phyloP scores from a whole-genome alignment of 1,284 basidiomycete genomes.

The Violaceomyces palustris region DNA sequence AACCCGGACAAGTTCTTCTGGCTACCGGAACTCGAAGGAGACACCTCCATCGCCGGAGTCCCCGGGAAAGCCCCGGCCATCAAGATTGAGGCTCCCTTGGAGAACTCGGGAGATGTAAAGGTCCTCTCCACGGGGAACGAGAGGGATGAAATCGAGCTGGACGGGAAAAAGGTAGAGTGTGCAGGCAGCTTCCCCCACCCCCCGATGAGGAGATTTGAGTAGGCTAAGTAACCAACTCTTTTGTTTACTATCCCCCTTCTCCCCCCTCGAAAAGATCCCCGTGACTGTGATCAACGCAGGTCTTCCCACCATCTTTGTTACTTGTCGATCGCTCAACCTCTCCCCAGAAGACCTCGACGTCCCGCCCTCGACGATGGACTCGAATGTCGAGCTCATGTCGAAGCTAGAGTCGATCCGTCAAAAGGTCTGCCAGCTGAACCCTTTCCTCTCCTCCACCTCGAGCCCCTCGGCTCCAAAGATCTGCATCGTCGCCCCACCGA shows the following conservation, averaged over 20 bases:
- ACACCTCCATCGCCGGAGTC: conserved; percentile 44
- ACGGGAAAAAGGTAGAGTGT: conserved; percentile 2
- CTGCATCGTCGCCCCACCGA: conserved; percentile 30
- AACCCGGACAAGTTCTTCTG: conserved; percentile 1
- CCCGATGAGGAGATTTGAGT: no score
- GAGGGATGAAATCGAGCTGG: conserved; percentile 18
- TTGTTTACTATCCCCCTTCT: no score
- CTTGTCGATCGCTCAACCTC: conserved; percentile 11
- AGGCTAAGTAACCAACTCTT: no score
- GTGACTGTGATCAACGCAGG: conserved; percentile 45
- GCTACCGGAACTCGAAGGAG: conserved; percentile 21
- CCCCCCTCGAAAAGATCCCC: no score
- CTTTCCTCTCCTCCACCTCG: conserved; percentile 11
- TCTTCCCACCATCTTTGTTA: conserved; percentile 44
- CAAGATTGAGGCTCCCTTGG: conserved; percentile 39
- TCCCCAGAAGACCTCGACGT: conserved; percentile 31
- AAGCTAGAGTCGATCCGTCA: conserved; percentile 32
- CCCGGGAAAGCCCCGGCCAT: conserved; percentile 42
- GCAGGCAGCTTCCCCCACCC: no score
- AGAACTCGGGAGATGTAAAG: neutral
- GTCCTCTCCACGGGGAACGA: conserved; percentile 35
- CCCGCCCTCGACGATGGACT: no score
- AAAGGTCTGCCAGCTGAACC: conserved; percentile 16
- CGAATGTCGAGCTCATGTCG: conserved; percentile 17
- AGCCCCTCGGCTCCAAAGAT: conserved; percentile 47